Evolutionary conservation across 495 filamentous ascomycete genomes (phyloP).

Genomic region (Articulospora tetracladia): DNA sequence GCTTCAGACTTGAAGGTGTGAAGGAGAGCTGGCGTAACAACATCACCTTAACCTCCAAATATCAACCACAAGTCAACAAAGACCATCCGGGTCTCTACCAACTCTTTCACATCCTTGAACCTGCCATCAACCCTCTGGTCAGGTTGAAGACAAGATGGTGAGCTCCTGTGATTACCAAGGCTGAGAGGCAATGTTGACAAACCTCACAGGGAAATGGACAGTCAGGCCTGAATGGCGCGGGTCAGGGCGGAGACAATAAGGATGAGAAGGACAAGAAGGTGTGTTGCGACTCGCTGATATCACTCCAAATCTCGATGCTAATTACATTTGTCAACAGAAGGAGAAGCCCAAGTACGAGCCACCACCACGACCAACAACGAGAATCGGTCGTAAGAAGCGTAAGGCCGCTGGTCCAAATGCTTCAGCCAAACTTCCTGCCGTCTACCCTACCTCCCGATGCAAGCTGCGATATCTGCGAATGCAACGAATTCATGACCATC

Average conservation of each 20-base stretch:
- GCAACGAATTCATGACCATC: conserved; percentile 97
- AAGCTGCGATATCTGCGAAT: conserved; percentile 95
- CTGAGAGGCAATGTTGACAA: conserved; percentile 15
- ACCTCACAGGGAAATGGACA: conserved; percentile 71
- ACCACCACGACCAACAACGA: conserved; percentile 92
- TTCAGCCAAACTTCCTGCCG: conserved; percentile 86
- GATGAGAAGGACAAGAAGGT: conserved; percentile 97
- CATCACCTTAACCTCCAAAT: conserved; percentile 14
- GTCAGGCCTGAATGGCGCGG: conserved; percentile 71
- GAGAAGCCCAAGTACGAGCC: conserved; percentile 99
- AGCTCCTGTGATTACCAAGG: conserved; percentile 4
- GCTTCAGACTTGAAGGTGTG: not conserved
- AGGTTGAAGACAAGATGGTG: conserved; percentile 22
- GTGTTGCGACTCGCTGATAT: conserved; percentile 9
- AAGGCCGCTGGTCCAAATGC: conserved; percentile 88
- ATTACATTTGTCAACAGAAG: conserved; percentile 56
- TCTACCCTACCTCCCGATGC: conserved; percentile 94
- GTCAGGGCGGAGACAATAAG: conserved; percentile 65
- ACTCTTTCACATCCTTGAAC: not conserved
- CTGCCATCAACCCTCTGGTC: not conserved
- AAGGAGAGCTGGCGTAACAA: not conserved
- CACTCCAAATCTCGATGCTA: not conserved
- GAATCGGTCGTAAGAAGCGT: conserved; percentile 97
- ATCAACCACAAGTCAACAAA: conserved; percentile 11
- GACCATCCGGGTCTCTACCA: conserved; percentile 2